Conservation (phyloP, 202 grass and related monocot species). For the Zoysia matrella region DNA sequence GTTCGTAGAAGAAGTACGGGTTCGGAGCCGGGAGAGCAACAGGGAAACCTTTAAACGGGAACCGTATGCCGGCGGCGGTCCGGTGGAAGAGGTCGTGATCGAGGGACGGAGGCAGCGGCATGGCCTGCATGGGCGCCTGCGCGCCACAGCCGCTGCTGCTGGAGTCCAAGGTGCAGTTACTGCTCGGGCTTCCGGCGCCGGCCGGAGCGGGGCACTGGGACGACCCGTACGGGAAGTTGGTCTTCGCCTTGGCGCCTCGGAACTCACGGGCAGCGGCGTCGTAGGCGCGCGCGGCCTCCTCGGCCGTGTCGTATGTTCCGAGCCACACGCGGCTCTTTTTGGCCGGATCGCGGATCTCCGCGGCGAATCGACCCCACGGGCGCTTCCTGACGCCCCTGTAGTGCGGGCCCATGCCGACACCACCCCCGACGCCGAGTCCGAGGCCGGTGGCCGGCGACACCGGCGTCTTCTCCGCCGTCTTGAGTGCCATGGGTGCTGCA, state of each 20-base stretch:
- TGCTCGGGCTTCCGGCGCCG: slow-evolving; percentile 58
- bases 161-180: slow-evolving; percentile 68
- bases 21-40: slow-evolving; percentile 29
- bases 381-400: slow-evolving; percentile 76
- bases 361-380: slow-evolving; percentile 71
- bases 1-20: slow-evolving; percentile 62
- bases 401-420: slow-evolving; percentile 42
- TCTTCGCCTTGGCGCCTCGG: slow-evolving; percentile 74
- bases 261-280: slow-evolving; percentile 70
- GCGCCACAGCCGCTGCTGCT: neutral
- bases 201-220: neutral
- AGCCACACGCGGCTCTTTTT: slow-evolving; percentile 91
- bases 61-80: neutral
- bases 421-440: slow-evolving; percentile 34
- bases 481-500: slow-evolving; percentile 37
- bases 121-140: slow-evolving; percentile 48
- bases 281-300: slow-evolving; percentile 77
- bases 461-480: slow-evolving; percentile 40
- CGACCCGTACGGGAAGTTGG: slow-evolving; percentile 61
- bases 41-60: slow-evolving; percentile 53
- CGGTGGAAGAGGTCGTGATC: slow-evolving; percentile 58
- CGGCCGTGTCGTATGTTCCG: slow-evolving; percentile 77
- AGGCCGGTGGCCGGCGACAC: slow-evolving; percentile 28
- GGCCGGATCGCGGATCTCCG: slow-evolving; percentile 81
- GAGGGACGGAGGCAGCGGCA: slow-evolving; percentile 46